Conservation (phyloP, 805 yeast species). For the Saccharomycopsis fibuligera region DNA sequence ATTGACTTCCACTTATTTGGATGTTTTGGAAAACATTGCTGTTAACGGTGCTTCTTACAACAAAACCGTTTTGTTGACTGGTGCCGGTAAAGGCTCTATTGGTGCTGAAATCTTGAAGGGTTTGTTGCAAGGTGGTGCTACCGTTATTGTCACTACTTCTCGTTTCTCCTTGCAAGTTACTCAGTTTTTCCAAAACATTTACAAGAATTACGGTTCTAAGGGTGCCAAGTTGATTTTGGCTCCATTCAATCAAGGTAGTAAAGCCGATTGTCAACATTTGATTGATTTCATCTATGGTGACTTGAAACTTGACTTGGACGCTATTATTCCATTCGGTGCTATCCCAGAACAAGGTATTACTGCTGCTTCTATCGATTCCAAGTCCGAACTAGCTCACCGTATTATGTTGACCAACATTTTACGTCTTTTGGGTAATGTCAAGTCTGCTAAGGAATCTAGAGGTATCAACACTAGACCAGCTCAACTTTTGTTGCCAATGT, state of each 20-base stretch:
- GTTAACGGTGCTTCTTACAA: conserved; percentile 88
- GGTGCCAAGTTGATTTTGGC: conserved; percentile 93
- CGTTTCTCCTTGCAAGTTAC: conserved; percentile 91
- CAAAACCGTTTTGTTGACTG: conserved; percentile 87
- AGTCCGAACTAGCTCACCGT: conserved; percentile 96
- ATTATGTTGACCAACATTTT: conserved; percentile 94
- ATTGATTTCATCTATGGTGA: conserved; percentile 80
- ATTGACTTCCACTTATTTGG: conserved; percentile 72
- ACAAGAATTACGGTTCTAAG: conserved; percentile 86
- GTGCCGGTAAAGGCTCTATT: conserved; percentile 98
- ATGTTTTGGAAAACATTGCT: conserved; percentile 90
- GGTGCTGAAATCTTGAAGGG: conserved; percentile 98
- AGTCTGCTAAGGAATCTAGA: conserved; percentile 69
- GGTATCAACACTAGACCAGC: conserved; percentile 95
- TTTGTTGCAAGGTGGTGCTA: conserved; percentile 94
- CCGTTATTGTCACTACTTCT: conserved; percentile 92
- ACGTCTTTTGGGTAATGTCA: conserved; percentile 87
- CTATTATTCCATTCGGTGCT: conserved; percentile 95
- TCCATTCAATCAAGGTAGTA: conserved; percentile 98
- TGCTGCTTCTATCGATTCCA: conserved; percentile 85
- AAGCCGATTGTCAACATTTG: conserved; percentile 84
- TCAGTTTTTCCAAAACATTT: conserved; percentile 90
- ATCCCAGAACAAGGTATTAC: conserved; percentile 98
- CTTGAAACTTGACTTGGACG: conserved; percentile 84
- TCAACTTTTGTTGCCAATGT: conserved; percentile 90